These are phyloP conservation scores for Solanum raphanifolium DNA, from an alignment of 257 asterid species.

Conservation along the genomic window DNA sequence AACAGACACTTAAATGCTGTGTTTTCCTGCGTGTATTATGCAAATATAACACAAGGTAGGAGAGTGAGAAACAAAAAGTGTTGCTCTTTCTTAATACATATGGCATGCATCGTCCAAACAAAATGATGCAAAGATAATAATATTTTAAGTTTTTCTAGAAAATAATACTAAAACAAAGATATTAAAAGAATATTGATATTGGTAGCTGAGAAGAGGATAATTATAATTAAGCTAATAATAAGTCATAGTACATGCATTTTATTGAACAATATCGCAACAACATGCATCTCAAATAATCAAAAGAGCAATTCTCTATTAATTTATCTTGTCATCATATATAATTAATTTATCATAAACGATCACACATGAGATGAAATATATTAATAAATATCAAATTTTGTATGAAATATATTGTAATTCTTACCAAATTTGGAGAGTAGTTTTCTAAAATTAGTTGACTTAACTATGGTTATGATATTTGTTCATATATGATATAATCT, in stretches of 20 bases:
- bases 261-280: not conserved
- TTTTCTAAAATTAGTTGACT: too few species aligned
- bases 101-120: not conserved
- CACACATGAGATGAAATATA: not conserved
- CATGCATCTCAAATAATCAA: not conserved
- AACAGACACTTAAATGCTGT: not conserved
- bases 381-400: too few species aligned
- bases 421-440: too few species aligned
- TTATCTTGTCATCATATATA: not conserved
- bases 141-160: not conserved
- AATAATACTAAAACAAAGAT: not conserved
- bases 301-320: not conserved
- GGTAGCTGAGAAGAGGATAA: not conserved
- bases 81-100: not conserved
- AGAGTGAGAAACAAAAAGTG: not conserved
- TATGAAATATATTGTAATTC: too few species aligned
- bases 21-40: conserved; percentile 4
- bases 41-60: not conserved
- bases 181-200: not conserved
- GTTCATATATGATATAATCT: too few species aligned
- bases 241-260: not conserved
- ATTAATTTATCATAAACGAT: not conserved
- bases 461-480: too few species aligned
- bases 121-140: not conserved
- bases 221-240: not conserved